Base-by-base conservation (phyloP, 2,329 filamentous ascomycete species). In the Cryphonectria radicalis region DNA sequence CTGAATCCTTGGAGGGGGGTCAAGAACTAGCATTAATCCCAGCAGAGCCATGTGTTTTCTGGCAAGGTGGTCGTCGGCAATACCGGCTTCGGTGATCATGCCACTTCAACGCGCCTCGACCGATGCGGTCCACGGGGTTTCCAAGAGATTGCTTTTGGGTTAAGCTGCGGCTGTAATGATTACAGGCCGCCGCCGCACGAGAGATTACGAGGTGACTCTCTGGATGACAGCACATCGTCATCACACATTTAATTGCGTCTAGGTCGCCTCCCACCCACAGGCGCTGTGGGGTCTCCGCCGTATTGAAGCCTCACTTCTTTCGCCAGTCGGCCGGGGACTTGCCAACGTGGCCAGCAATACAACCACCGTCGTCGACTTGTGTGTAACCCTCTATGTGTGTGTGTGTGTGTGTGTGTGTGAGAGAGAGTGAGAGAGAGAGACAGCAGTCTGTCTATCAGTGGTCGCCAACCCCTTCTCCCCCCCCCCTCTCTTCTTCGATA, bases 31-130 rank as follows among this genome's bases (percentile, higher is more conserved):
- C n/a, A 64, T 50, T 60, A 37, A 69, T 72, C 71, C 71, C 43
- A 60, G 71, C 28, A 63, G 35, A 57, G 68, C 71, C 71, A 72
- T 72, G 71, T 72, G 71, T 64, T 69, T 63, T 60, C 60, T 62
- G 42, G 32, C 55, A 67, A 67, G 64, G 68, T 67, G 64, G 63
- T 46, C 68, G 40, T 72, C 71, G 71, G 71, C 68, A 70, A 70
- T 70, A 70, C 71, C 71, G 71, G 53, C 22, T 60, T 65, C 65
- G 68, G 71, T 66, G 59, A 65, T 63, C 50, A 57, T 71, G 60
- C 68, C 71, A 46, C 64, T 63, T 69, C 17, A 46, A 66, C 25
- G 46, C 53, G 32, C 63, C 57, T 55, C 62, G 37, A 67, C 63
- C 70, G 70, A 66, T 43, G 66, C 66, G 67, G 70, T 28, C 69